These are phyloP conservation scores for Lachnellula occidentalis DNA, from an alignment of 2,329 filamentous ascomycete species.

Conservation along the genomic window DNA sequence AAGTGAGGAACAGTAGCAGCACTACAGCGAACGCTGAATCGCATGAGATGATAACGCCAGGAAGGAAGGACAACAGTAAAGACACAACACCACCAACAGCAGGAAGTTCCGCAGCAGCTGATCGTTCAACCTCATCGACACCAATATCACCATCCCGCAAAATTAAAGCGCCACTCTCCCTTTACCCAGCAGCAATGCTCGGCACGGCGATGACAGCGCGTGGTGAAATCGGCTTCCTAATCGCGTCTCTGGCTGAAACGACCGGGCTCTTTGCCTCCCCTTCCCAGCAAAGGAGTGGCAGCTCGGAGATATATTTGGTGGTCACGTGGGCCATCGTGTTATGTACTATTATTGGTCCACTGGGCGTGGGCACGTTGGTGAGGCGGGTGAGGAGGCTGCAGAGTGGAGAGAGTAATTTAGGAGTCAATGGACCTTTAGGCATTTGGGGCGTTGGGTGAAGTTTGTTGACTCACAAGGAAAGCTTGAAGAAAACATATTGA, in stretches of 20 bases:
- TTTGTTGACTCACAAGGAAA: background rate
- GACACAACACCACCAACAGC: background rate
- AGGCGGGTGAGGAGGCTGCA: slow-evolving; percentile 31
- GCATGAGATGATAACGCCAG: background rate
- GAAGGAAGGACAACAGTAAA: background rate
- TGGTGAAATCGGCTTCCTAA: slow-evolving; percentile 4
- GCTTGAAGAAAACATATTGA: background rate
- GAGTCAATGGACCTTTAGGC: background rate
- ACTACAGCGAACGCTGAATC: background rate
- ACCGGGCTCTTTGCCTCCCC: slow-evolving; percentile 1
- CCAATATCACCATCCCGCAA: slow-evolving; percentile 8
- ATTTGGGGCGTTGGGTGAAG: slow-evolving; percentile 1
- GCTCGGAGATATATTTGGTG: slow-evolving; percentile 41
- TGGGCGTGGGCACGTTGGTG: slow-evolving; percentile 43
- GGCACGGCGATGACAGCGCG: slow-evolving; percentile 39
- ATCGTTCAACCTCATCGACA: background rate
- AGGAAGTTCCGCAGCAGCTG: background rate
- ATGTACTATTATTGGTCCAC: slow-evolving; percentile 46
- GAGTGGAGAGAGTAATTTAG: background rate
- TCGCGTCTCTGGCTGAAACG: slow-evolving; percentile 2
- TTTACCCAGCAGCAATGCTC: slow-evolving; percentile 63
- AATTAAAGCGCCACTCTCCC: slow-evolving; percentile 48
- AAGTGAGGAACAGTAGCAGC: background rate
- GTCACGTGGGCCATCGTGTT: slow-evolving; percentile 49
- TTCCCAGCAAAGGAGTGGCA: background rate